Evolutionary conservation across 2,329 filamentous ascomycete genomes (phyloP).

Genomic region (Hymenoscyphus albidus): DNA sequence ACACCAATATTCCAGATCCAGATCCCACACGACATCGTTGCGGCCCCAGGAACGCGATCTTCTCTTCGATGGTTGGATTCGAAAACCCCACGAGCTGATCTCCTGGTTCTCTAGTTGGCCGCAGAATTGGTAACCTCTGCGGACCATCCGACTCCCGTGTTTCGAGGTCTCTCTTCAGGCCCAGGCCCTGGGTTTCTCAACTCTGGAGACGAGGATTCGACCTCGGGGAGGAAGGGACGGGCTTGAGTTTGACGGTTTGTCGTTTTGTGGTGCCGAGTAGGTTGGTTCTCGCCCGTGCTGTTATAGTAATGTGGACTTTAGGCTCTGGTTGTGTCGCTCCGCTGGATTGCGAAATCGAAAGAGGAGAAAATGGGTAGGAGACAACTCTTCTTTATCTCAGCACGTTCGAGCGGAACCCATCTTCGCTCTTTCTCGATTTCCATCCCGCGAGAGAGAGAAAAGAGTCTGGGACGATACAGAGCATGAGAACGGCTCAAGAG

Average conservation of each 20-base stretch:
- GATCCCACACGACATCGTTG: no score
- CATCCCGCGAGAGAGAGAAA: not conserved
- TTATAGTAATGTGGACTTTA: not conserved
- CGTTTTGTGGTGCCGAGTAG: not conserved
- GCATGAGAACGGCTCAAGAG: not conserved
- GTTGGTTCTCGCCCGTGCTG: not conserved
- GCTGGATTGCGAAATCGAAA: no score
- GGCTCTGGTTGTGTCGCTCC: not conserved
- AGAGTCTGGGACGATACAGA: not conserved
- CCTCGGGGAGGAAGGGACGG: not conserved
- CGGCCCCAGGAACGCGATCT: not conserved
- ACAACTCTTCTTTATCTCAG: no score
- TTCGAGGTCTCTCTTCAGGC: not conserved
- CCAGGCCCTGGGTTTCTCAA: not conserved
- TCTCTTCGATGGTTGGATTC: not conserved
- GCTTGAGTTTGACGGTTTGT: not conserved
- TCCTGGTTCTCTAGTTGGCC: not conserved
- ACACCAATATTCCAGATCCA: not conserved
- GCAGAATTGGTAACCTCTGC: not conserved
- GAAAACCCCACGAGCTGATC: not conserved
- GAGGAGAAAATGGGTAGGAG: no score
- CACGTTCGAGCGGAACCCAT: not conserved
- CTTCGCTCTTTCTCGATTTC: not conserved
- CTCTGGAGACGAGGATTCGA: not conserved
- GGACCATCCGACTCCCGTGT: not conserved